Conservation (phyloP, 75 land plant species). For the Sequoia sempervirens region DNA sequence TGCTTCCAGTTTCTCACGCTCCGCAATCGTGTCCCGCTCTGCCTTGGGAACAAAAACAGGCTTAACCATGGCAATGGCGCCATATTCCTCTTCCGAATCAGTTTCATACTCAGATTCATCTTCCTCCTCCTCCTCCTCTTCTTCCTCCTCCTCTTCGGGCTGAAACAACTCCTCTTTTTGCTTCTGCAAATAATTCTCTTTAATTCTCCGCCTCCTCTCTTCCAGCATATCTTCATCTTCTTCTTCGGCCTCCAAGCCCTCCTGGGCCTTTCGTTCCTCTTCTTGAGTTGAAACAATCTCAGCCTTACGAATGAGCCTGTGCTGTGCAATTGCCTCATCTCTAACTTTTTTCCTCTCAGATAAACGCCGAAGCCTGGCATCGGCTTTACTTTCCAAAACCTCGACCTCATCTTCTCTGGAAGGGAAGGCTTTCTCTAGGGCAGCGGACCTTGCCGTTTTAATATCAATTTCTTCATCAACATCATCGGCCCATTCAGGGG, state of each 20-base stretch:
- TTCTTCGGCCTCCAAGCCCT: conserved; percentile 61
- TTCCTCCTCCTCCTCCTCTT: background rate
- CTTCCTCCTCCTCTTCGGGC: conserved; percentile 55
- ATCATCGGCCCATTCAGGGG: conserved; percentile 96
- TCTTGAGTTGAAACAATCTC: conserved; percentile 79
- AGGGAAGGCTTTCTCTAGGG: conserved; percentile 63
- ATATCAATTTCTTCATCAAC: conserved; percentile 69
- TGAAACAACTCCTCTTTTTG: conserved; percentile 78
- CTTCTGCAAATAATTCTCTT: conserved; percentile 58
- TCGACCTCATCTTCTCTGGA: conserved; percentile 29
- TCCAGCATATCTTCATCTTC: conserved; percentile 93
- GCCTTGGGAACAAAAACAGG: conserved; percentile 90
- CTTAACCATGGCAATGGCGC: conserved; percentile 79
- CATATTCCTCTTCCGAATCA: conserved; percentile 84
- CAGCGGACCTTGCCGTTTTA: conserved; percentile 15
- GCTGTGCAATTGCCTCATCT: conserved; percentile 77
- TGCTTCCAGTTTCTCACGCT: conserved; percentile 83
- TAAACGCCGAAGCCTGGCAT: conserved; percentile 71
- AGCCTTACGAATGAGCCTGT: conserved; percentile 85
- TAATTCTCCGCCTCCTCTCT: conserved; percentile 69
- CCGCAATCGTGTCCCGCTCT: conserved; percentile 89
- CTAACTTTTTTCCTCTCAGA: conserved; percentile 71
- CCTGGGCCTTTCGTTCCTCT: conserved; percentile 66
- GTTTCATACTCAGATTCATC: conserved; percentile 82
- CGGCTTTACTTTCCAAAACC: conserved; percentile 10